These are phyloP conservation scores for Podosphaera fusca DNA, from an alignment of 2,329 filamentous ascomycete species.

Conservation along the genomic window DNA sequence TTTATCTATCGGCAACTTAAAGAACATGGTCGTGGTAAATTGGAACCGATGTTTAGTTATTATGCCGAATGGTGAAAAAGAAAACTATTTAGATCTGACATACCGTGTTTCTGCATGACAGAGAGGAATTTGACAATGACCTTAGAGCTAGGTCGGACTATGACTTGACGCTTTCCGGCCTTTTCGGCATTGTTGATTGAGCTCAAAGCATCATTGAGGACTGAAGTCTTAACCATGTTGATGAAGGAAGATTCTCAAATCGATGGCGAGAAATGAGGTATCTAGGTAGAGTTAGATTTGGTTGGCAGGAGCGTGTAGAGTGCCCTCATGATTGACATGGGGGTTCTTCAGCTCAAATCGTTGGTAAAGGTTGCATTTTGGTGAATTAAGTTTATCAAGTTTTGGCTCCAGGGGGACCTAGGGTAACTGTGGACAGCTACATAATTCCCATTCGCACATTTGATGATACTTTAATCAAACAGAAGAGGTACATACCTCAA, in stretches of 20 bases:
- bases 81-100: slow-evolving; percentile 21
- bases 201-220: slow-evolving; percentile 98
- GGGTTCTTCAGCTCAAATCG: slow-evolving; percentile 43
- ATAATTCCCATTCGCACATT: too few species aligned
- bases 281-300: slow-evolving; percentile 42
- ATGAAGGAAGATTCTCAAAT: slow-evolving; percentile 65
- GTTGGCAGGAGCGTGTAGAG: slow-evolving; percentile 41
- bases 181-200: slow-evolving; percentile 99
- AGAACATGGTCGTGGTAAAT: slow-evolving; percentile 79
- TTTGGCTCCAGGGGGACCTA: not conserved
- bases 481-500: too few species aligned
- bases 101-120: slow-evolving; percentile 99
- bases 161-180: slow-evolving; percentile 95
- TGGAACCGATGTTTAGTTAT: slow-evolving; percentile 99
- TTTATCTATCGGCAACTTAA: slow-evolving; percentile 99
- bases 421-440: not conserved
- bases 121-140: slow-evolving; percentile 98
- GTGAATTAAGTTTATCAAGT: not conserved
- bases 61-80: slow-evolving; percentile 49
- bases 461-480: too few species aligned
- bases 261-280: slow-evolving; percentile 39
- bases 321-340: slow-evolving; percentile 33
- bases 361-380: not conserved
- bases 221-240: slow-evolving; percentile 98
- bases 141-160: slow-evolving; percentile 97